These are phyloP conservation scores for Lactarius indigo DNA, from an alignment of 768 basidiomycete species.

Conservation along the genomic window DNA sequence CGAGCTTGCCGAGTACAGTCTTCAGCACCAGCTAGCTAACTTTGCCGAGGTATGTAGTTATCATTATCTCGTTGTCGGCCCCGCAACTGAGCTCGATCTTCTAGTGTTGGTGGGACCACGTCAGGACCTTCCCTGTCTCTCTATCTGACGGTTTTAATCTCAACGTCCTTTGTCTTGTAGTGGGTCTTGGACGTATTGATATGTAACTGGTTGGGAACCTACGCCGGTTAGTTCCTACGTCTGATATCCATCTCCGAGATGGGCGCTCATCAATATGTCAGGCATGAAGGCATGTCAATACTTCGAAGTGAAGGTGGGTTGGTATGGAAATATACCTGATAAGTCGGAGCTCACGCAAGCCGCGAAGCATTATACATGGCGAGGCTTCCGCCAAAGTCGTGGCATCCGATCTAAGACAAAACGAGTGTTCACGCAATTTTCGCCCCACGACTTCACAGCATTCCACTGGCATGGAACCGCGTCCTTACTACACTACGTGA, in stretches of 20 bases:
- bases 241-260: conserved; percentile 23
- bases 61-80: conserved; percentile 18
- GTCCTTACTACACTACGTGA: conserved; percentile 66
- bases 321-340: conserved; percentile 7
- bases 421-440: conserved; percentile 79
- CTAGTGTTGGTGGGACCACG: conserved; percentile 94
- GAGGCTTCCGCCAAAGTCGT: conserved; percentile 72
- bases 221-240: conserved; percentile 51
- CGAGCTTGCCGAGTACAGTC: conserved; percentile 83
- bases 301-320: conserved; percentile 61
- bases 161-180: conserved; percentile 35
- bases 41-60: conserved; percentile 68
- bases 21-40: conserved; percentile 85
- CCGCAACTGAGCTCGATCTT: conserved; percentile 25
- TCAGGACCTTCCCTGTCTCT: conserved; percentile 37
- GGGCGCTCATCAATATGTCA: conserved; percentile 31
- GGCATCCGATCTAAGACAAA: conserved; percentile 76
- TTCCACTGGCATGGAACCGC: conserved; percentile 86
- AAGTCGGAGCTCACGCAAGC: conserved; percentile 11
- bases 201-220: conserved; percentile 87
- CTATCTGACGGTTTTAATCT: conserved; percentile 10
- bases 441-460: conserved; percentile 82
- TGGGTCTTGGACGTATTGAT: conserved; percentile 85
- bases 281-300: conserved; percentile 88
- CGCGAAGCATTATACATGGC: conserved; percentile 76